Evolutionary conservation across 2,329 filamentous ascomycete genomes (phyloP).

Genomic region (Peltaster fructicola): DNA sequence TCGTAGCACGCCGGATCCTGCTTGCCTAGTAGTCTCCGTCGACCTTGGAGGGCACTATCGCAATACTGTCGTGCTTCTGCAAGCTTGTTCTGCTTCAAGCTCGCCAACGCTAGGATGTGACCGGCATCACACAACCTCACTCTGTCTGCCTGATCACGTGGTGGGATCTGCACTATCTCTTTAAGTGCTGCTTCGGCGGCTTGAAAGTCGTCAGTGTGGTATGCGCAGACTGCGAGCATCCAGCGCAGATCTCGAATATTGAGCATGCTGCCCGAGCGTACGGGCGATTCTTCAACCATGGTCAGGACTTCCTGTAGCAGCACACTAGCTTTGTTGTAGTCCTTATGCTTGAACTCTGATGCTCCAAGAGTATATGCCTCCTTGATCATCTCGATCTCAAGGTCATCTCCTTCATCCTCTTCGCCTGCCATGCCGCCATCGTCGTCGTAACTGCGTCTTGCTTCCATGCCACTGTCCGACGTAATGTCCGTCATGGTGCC

Average conservation of each 20-base stretch:
- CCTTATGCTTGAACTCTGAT: conserved; percentile 10
- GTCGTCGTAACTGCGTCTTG: no score
- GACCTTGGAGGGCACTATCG: conserved; percentile 5
- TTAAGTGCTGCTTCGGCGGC: conserved; percentile 12
- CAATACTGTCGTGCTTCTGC: conserved; percentile 6
- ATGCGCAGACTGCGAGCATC: conserved; percentile 14
- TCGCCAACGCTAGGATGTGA: conserved; percentile 5
- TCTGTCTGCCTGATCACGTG: no score
- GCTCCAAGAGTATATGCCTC: conserved; percentile 12
- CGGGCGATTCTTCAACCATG: conserved; percentile 10
- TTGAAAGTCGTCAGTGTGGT: conserved; percentile 9
- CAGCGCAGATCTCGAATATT: conserved; percentile 14
- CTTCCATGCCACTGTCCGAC: no score
- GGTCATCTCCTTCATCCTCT: conserved; percentile 16
- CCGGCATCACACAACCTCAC: conserved; percentile 6
- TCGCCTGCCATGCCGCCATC: no score
- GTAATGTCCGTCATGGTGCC: no score
- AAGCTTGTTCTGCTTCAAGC: conserved; percentile 4
- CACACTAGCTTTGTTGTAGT: conserved; percentile 13
- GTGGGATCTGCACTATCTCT: no score
- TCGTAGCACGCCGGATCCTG: conserved; percentile 2
- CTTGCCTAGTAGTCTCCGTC: conserved; percentile 6
- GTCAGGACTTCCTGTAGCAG: conserved; percentile 15
- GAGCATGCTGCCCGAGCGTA: conserved; percentile 9
- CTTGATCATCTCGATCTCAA: conserved; percentile 13